Conservation (phyloP, 176 grass and related monocot species). For the Phoenix dactylifera region DNA sequence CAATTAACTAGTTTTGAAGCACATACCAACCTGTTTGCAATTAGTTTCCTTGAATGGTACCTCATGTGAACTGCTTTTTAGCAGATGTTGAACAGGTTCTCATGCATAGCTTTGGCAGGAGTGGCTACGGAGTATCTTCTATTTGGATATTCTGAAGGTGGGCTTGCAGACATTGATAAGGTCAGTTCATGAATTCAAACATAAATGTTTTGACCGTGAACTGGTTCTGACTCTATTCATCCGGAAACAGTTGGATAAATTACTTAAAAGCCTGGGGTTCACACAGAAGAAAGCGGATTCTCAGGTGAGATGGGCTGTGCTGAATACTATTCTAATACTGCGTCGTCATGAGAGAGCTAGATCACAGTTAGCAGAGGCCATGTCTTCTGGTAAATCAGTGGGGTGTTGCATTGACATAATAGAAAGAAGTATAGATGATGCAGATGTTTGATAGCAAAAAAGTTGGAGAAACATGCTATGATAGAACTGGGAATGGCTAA, state of each 20-base stretch:
- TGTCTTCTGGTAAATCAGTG: constrained; percentile 30
- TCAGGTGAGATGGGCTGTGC: constrained; percentile 42
- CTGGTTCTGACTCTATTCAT: not conserved
- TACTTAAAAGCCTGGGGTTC: constrained; percentile 39
- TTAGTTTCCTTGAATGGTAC: no score
- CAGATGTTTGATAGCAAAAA: constrained; percentile 12
- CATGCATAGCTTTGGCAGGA: constrained; percentile 71
- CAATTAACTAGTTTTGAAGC: no score
- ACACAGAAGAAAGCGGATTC: constrained; percentile 38
- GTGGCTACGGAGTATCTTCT: constrained; percentile 69
- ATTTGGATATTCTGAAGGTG: constrained; percentile 69
- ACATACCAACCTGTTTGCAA: no score
- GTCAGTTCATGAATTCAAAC: constrained; percentile 7
- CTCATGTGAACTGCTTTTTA: not conserved
- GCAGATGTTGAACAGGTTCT: constrained; percentile 81
- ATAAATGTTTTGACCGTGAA: not conserved
- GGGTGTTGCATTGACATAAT: constrained; percentile 34
- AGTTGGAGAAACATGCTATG: no score
- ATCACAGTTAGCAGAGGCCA: constrained; percentile 28
- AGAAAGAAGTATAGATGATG: constrained; percentile 14
- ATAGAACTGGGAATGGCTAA: no score
- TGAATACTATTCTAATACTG: constrained; percentile 31
- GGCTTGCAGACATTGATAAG: constrained; percentile 53
- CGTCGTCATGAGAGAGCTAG: constrained; percentile 36
- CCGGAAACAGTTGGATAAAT: constrained; percentile 24